Conservation (phyloP, 371 early-diverging fungal genomes). For the Entomophthora muscae region DNA sequence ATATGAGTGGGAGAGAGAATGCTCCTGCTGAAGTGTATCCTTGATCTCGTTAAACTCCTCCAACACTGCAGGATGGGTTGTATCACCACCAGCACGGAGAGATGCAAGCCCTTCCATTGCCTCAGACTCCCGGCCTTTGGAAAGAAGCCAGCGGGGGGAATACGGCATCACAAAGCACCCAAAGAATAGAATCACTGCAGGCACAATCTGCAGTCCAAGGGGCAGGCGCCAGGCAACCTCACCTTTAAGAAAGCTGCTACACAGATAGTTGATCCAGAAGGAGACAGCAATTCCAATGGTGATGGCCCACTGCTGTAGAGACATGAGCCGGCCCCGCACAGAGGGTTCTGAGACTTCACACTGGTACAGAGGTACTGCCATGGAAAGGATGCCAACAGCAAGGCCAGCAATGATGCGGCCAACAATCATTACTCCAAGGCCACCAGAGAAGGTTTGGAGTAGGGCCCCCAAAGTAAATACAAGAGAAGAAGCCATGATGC, state of each 20-base stretch:
- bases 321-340: constrained; percentile 73
- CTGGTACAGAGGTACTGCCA: constrained; percentile 36
- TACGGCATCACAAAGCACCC: constrained; percentile 64
- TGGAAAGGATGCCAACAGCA: constrained; percentile 10
- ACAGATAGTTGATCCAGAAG: constrained; percentile 7
- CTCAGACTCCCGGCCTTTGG: constrained; percentile 30
- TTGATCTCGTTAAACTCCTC: constrained; percentile 54
- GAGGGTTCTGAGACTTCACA: constrained; percentile 74
- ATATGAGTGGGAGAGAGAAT: constrained; percentile 40
- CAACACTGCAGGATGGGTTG: constrained; percentile 27
- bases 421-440: constrained; percentile 1
- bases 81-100: constrained; percentile 37
- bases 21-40: constrained; percentile 40
- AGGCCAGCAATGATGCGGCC: constrained; percentile 12
- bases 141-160: constrained; percentile 82
- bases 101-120: constrained; percentile 46
- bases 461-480: constrained; percentile 6
- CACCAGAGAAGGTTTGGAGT: constrained; percentile 1
- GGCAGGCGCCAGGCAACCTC: constrained; percentile 51
- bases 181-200: constrained; percentile 30
- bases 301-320: too few relatives aligned
- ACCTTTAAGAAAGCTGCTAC: constrained; percentile 1
- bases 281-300: constrained; percentile 20
- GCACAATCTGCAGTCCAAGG: constrained; percentile 56
- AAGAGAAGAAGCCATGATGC: not conserved